Evolutionary conservation across 805 yeast genomes (phyloP), one percentile per base, ranked within the genome.

Genomic region (Metschnikowia noctiluminum): DNA sequence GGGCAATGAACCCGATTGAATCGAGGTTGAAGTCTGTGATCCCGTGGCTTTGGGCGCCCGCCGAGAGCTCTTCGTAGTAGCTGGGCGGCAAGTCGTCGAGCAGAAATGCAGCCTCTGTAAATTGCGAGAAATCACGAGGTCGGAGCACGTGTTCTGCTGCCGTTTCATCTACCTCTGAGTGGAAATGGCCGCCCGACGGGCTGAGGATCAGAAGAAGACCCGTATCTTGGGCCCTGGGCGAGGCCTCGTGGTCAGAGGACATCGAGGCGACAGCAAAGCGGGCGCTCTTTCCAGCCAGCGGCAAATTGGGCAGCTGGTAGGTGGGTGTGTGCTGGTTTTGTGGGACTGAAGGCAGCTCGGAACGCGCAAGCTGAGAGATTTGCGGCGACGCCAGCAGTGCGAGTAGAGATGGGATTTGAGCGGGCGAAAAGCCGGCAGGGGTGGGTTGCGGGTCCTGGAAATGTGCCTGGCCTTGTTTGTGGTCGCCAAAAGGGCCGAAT

Each of bases 1-100:
- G 56, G 27, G 49, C 54, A 27, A 53, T 51, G 34, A 55, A 56
- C 39, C 53, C 57, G 36, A 56, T 47, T 43, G 27, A 39, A 15
- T 55, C 55, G 34, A 55, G 46, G 27, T 38, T 30, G 32, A 30
- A 30, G 32, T 8, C 32, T 9, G 32, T 14, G 36, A 15, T 15
- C 28, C 14, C 8, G 27, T 14, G 28, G 28, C 32, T 11, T 8
- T 30, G 11, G 32, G 32, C 32, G 11, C 8, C 32, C 11, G 8
- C 32, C 2, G 40, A 13, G 28, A 4, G n/a, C 42, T 31, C 31
- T 48, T 36, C 49, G 42, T 45, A 48, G 37, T 44, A 28, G 28
- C 43, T 37, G 28, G 49, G 32, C 9, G 46, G 53, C 31, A 53
- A 36, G 39, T 42, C 50, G 36, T 50, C 55, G 34, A 55, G 59